Evolutionary conservation across 139 green algal genomes (phyloP).

Genomic region (Tetradesmus lagerheimii): DNA sequence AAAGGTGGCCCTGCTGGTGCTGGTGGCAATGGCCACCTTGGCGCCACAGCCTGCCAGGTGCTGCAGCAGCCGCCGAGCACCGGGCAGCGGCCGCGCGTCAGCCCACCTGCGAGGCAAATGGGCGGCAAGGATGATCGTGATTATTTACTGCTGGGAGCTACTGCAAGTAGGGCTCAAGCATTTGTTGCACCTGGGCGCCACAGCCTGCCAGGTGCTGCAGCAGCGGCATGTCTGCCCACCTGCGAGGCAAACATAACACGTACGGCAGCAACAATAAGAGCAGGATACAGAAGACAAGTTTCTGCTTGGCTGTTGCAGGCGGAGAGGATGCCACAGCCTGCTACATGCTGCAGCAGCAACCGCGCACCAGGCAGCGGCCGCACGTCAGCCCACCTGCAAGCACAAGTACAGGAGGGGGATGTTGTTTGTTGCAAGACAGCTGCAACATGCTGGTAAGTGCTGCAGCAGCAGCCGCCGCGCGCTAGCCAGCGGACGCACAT

Average conservation of each 20-base stretch:
- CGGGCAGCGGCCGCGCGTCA: slow-evolving; percentile 84
- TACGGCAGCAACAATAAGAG: too few species aligned
- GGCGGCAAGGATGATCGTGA: too few species aligned
- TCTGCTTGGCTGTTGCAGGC: too few species aligned
- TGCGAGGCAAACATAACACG: too few species aligned
- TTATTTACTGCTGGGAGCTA: too few species aligned
- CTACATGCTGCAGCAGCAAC: slow-evolving; percentile 84
- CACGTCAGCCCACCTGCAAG: slow-evolving; percentile 37
- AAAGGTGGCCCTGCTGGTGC: slow-evolving; percentile 70
- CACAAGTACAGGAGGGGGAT: too few species aligned
- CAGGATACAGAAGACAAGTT: too few species aligned
- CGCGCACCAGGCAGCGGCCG: slow-evolving; percentile 85
- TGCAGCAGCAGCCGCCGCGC: slow-evolving; percentile 75
- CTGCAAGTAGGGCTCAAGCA: too few species aligned
- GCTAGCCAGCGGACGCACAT: slow-evolving; percentile 83
- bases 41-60: slow-evolving; percentile 73
- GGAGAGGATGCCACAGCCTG: slow-evolving; percentile 19
- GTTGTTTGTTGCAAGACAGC: too few species aligned
- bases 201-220: slow-evolving; percentile 72
- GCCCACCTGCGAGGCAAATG: slow-evolving; percentile 69
- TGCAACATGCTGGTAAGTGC: not conserved
- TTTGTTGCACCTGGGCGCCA: slow-evolving; percentile 74
- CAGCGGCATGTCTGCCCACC: too few species aligned
- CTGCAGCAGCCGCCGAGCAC: slow-evolving; percentile 80
- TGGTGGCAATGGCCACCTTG: slow-evolving; percentile 85